Evolutionary conservation across 1,284 basidiomycete genomes (phyloP).

Genomic region (Irpex lacteus): DNA sequence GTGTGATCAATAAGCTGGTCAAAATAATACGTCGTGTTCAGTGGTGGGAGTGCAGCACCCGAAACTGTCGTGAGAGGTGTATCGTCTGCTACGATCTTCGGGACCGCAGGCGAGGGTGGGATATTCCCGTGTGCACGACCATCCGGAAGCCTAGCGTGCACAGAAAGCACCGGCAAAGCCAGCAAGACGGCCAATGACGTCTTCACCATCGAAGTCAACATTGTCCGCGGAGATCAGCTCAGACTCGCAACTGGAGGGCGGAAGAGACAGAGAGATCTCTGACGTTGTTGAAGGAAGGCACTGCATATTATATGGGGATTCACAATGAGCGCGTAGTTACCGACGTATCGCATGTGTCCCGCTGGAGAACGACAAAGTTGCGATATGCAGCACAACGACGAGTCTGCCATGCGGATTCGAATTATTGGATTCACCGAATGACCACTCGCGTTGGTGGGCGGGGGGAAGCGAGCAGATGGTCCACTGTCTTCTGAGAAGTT

Average conservation of each 20-base stretch:
- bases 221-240: not conserved
- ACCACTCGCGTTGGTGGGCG: not conserved
- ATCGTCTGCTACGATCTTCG: conserved; percentile 13
- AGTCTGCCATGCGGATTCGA: too few species aligned
- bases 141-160: conserved; percentile 14
- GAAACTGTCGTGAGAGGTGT: conserved; percentile 1
- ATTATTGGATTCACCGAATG: not conserved
- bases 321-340: not conserved
- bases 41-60: conserved; percentile 25
- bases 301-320: not conserved
- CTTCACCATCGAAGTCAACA: not conserved
- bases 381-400: not conserved
- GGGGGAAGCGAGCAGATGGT: conserved; percentile 2
- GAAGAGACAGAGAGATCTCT: not conserved
- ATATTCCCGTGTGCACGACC: conserved; percentile 24
- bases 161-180: not conserved
- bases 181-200: not conserved
- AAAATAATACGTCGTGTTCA: conserved; percentile 52
- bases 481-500: conserved; percentile 1
- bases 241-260: not conserved
- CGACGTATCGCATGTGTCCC: not conserved
- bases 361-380: not conserved
- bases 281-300: not conserved
- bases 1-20: conserved; percentile 74
- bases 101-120: conserved; percentile 19